Conservation (phyloP, 768 basidiomycete species). For the Neoboletus brunneissimus region DNA sequence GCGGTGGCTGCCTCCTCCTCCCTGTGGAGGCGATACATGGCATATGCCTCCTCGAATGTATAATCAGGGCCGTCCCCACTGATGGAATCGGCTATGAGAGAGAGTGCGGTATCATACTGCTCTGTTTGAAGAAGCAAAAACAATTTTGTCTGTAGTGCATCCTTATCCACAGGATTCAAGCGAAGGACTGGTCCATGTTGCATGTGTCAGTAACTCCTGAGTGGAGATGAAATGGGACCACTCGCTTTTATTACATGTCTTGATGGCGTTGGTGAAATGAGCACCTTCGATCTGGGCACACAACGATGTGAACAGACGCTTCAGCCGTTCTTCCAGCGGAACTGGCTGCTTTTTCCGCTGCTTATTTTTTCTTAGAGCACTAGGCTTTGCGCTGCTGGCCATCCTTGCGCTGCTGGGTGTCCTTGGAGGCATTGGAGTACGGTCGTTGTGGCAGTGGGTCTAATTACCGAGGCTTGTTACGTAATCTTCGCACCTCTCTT, state of each 20-base stretch:
- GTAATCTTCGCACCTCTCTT: slow-evolving; percentile 9
- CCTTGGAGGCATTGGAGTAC: slow-evolving; percentile 21
- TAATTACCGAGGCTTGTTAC: slow-evolving; percentile 26
- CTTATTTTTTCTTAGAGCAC: slow-evolving; percentile 3
- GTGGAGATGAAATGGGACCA: slow-evolving; percentile 23
- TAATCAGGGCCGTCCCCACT: slow-evolving; percentile 12
- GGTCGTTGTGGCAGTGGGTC: slow-evolving; percentile 11
- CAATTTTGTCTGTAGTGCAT: slow-evolving; percentile 81
- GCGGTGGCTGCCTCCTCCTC: slow-evolving; percentile 63
- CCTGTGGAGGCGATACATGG: slow-evolving; percentile 78
- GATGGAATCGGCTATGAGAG: slow-evolving; percentile 42
- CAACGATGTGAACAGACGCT: slow-evolving; percentile 71
- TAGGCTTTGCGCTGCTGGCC: slow-evolving; percentile 4
- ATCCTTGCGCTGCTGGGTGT: slow-evolving; percentile 8
- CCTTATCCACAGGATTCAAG: slow-evolving; percentile 61
- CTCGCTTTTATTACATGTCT: slow-evolving; percentile 90
- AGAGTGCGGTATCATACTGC: slow-evolving; percentile 68
- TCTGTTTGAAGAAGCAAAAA: slow-evolving; percentile 87
- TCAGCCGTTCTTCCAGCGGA: slow-evolving; percentile 33
- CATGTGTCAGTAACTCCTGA: slow-evolving; percentile 20
- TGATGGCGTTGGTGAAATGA: slow-evolving; percentile 79
- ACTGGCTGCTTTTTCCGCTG: slow-evolving; percentile 24
- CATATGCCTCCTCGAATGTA: slow-evolving; percentile 75
- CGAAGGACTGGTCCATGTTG: slow-evolving; percentile 55
- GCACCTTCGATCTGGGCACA: slow-evolving; percentile 90